Base-by-base conservation (phyloP, 176 grass and related monocot genomes). In the Neostapfia colusana region DNA sequence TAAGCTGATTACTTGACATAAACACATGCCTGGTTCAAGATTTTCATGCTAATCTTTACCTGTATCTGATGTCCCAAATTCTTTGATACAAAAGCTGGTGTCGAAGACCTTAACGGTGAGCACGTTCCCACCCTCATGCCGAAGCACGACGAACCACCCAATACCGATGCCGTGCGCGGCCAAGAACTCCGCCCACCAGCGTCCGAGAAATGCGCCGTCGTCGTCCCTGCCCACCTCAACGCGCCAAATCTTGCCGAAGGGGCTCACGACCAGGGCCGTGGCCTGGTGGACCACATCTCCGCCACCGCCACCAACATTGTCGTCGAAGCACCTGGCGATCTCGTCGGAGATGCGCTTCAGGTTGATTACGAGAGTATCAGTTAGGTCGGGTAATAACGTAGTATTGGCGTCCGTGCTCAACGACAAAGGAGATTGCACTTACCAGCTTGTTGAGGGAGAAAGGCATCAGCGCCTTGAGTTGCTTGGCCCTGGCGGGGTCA, bases 81-180 rank as follows among this genome's bases (percentile, higher is more conserved):
- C 78, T 17, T 61, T 61, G 15, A 88, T 43, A 60, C 60, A 68
- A 27, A 54, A 49, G 13, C 34, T 83, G 50, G 31, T 4, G 80
- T 83, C 67, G 50, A 88, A 88, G 17, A 34, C 60, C 80, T 79
- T 73, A 68, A 83, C 42, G 24, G 74, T 57, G 68, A 83, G 62
- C 4, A 48, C 4, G 25, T 50, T 54, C 61, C 69, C 36, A 6
- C 80, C 80, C 11, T 67, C 40, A 61, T 83, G 75, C 12, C 80
- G 54, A 34, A 83, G 43, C 74, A 88, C 46, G 5, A 83, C 23
- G 74, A 79, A 79, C 61, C 75, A 79, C 0, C 85, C 80, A 24
- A 68, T 24, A 24, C 42, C 59, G 20, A 79, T 7, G 23, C 59
- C 80, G 41, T 88, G 75, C 18, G 61, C 85, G 2, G 16, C 50